phyloP scores from a whole-genome alignment of 371 early-diverging fungal genomes.

The Smittium culicis region DNA sequence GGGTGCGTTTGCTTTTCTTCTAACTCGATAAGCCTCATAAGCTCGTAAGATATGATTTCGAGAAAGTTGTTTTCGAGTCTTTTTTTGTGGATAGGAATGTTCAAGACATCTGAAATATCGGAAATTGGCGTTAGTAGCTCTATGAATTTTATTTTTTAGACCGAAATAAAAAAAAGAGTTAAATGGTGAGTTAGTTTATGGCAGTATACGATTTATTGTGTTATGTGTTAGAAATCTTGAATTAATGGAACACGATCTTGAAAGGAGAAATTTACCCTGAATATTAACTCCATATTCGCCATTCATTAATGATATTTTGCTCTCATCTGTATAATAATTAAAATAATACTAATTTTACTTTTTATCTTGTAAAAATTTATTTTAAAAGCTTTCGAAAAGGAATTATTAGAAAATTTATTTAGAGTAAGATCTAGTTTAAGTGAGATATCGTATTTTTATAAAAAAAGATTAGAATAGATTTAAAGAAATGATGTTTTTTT shows the following conservation, averaged over 20 bases:
- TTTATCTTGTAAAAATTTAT: no score
- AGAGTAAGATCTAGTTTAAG: no score
- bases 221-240: no score
- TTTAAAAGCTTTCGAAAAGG: no score
- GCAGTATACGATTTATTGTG: no score
- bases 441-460: neutral
- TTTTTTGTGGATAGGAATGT: neutral
- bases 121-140: slow-evolving; percentile 1
- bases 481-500: neutral
- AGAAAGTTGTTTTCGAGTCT: slow-evolving; percentile 1
- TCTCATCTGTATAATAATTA: neutral
- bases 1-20: slow-evolving; percentile 6
- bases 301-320: neutral
- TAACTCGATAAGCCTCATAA: slow-evolving; percentile 3
- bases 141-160: neutral
- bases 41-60: slow-evolving; percentile 2
- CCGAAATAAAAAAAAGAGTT: no score
- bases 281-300: neutral
- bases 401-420: no score
- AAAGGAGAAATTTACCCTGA: neutral
- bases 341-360: no score
- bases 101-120: neutral
- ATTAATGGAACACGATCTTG: no score
- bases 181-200: no score
- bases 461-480: neutral